Evolutionary conservation across 2,329 filamentous ascomycete species (phyloP).

Genomic region (Pseudocercospora fuligena): DNA sequence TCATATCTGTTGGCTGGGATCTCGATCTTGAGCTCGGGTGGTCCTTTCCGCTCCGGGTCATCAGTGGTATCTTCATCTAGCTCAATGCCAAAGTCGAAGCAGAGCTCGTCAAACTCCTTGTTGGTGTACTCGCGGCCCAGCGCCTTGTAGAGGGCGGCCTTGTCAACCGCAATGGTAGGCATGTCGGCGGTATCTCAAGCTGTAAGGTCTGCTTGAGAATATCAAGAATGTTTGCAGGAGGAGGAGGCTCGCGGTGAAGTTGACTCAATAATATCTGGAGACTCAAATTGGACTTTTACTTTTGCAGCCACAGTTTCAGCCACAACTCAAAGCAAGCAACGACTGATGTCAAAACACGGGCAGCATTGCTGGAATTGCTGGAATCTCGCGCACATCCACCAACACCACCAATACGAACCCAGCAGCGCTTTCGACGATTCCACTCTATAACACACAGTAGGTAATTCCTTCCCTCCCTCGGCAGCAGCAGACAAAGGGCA

Average conservation of each 20-base stretch:
- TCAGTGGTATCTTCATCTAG: slow-evolving; percentile 88
- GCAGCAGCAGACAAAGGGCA: background rate
- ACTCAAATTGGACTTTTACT: slow-evolving; percentile 14
- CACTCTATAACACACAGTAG: background rate
- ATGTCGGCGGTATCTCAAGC: slow-evolving; percentile 57
- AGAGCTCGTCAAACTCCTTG: slow-evolving; percentile 93
- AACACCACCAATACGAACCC: background rate
- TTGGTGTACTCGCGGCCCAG: slow-evolving; percentile 90
- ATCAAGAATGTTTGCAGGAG: background rate
- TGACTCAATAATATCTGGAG: background rate
- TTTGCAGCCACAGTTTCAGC: slow-evolving; percentile 1
- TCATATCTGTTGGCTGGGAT: slow-evolving; percentile 91
- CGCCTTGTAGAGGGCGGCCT: slow-evolving; percentile 91
- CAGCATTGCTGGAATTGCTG: slow-evolving; percentile 5
- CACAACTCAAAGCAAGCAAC: background rate
- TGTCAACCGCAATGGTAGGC: slow-evolving; percentile 97
- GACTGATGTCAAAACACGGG: background rate
- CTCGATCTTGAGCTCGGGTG: slow-evolving; percentile 95
- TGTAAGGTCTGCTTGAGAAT: background rate
- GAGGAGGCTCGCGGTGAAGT: background rate
- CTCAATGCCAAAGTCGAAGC: slow-evolving; percentile 98
- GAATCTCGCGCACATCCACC: background rate
- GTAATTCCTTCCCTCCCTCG: background rate
- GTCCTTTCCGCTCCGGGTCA: slow-evolving; percentile 67
- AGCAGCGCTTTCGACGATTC: background rate